phyloP scores from a whole-genome alignment of 768 basidiomycete species.

The Tylopilus rubrobrunneus region DNA sequence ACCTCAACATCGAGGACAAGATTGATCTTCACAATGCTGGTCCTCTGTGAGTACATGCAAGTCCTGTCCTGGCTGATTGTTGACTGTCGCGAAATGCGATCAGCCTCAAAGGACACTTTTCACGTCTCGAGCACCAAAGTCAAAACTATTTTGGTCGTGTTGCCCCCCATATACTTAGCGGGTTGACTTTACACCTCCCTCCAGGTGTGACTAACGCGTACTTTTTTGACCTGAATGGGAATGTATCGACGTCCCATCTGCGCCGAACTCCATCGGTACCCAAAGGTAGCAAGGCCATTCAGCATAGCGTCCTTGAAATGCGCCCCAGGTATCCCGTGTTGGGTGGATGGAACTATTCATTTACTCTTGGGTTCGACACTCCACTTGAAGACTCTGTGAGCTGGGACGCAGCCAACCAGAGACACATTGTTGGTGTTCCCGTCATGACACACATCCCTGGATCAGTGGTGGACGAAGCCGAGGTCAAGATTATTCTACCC shows the following conservation, averaged over 20 bases:
- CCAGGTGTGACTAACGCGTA: constrained; percentile 78
- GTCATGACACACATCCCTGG: constrained; percentile 80
- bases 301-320: constrained; percentile 73
- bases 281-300: constrained; percentile 48
- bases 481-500: constrained; percentile 78
- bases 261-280: constrained; percentile 63
- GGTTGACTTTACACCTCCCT: constrained; percentile 77
- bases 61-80: background rate
- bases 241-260: constrained; percentile 91
- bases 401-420: constrained; percentile 58
- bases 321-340: constrained; percentile 88
- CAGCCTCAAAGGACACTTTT: constrained; percentile 94
- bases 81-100: constrained; percentile 1
- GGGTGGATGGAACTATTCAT: constrained; percentile 97
- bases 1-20: constrained; percentile 89
- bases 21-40: constrained; percentile 86
- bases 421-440: constrained; percentile 76
- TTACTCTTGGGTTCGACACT: constrained; percentile 93
- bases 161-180: constrained; percentile 67
- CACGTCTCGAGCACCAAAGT: constrained; percentile 82
- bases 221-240: constrained; percentile 90
- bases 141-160: constrained; percentile 66
- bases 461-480: constrained; percentile 75
- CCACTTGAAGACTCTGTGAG: constrained; percentile 69
- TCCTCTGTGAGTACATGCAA: constrained; percentile 60